Evolutionary conservation across 2,329 filamentous ascomycete genomes (phyloP).

Genomic region (Peltaster fructicola): DNA sequence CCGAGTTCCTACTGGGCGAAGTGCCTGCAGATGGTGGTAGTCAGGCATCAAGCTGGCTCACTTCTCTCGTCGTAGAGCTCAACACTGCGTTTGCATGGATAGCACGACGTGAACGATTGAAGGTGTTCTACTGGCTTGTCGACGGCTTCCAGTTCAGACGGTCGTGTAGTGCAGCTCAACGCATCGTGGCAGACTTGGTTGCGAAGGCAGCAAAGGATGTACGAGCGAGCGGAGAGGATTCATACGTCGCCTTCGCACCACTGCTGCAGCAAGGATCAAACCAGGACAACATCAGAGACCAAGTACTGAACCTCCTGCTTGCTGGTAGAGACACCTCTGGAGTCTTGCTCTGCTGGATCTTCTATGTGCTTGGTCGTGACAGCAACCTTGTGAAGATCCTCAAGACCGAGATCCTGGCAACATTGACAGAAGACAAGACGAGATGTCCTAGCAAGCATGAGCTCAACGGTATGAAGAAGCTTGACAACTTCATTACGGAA

Average conservation of each 20-base stretch:
- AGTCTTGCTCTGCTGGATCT: constrained; percentile 3
- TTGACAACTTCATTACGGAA: constrained; percentile 4
- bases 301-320: constrained; percentile 4
- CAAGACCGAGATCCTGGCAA: constrained; percentile 1
- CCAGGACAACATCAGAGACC: constrained; percentile 1
- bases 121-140: constrained; percentile 4
- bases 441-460: constrained; percentile 2
- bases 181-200: constrained; percentile 2
- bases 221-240: too few relatives aligned
- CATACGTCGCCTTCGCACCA: constrained; percentile 2
- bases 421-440: constrained; percentile 1
- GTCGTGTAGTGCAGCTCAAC: constrained; percentile 1
- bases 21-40: too few relatives aligned
- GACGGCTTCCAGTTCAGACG: constrained; percentile 2
- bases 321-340: constrained; percentile 5
- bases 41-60: not conserved
- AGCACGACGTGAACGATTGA: constrained; percentile 2
- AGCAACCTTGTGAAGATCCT: not conserved
- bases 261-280: constrained; percentile 1
- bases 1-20: constrained; percentile 4
- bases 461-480: constrained; percentile 1
- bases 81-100: constrained; percentile 3
- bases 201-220: not conserved
- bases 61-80: constrained; percentile 3
- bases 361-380: constrained; percentile 3